These are phyloP conservation scores for Penicillium italicum DNA, from an alignment of 2,329 filamentous ascomycete species.

Conservation along the genomic window DNA sequence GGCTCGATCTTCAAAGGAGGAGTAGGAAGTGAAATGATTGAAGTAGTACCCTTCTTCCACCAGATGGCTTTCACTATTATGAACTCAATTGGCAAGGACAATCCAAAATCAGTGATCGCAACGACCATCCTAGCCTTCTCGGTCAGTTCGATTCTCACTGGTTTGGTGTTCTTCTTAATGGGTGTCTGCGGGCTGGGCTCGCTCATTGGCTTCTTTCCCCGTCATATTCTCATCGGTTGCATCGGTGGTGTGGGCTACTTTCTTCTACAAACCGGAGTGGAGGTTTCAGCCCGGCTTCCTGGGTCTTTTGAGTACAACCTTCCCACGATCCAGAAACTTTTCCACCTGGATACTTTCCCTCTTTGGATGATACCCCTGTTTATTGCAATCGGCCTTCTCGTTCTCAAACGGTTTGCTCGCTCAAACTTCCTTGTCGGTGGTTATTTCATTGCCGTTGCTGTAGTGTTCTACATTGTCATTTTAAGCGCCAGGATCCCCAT, in stretches of 20 bases:
- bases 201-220: slow-evolving; percentile 92
- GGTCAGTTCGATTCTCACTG: slow-evolving; percentile 85
- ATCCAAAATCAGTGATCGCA: slow-evolving; percentile 81
- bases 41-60: slow-evolving; percentile 98
- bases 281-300: slow-evolving; percentile 85
- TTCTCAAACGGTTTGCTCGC: slow-evolving; percentile 69
- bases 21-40: slow-evolving; percentile 95
- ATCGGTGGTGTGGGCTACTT: slow-evolving; percentile 98
- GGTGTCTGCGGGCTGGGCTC: slow-evolving; percentile 84
- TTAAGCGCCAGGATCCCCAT: slow-evolving; percentile 61
- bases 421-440: slow-evolving; percentile 82
- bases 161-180: slow-evolving; percentile 86
- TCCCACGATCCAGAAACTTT: slow-evolving; percentile 69
- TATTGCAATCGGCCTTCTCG: slow-evolving; percentile 72
- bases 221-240: slow-evolving; percentile 93
- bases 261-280: slow-evolving; percentile 82
- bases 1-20: slow-evolving; percentile 87
- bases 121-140: slow-evolving; percentile 92
- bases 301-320: slow-evolving; percentile 80
- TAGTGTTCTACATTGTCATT: slow-evolving; percentile 52
- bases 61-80: slow-evolving; percentile 94
- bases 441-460: slow-evolving; percentile 78
- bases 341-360: slow-evolving; percentile 68
- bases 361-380: slow-evolving; percentile 79
- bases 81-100: slow-evolving; percentile 69